Conservation (phyloP, 768 basidiomycete species). For the Boletales sp. region DNA sequence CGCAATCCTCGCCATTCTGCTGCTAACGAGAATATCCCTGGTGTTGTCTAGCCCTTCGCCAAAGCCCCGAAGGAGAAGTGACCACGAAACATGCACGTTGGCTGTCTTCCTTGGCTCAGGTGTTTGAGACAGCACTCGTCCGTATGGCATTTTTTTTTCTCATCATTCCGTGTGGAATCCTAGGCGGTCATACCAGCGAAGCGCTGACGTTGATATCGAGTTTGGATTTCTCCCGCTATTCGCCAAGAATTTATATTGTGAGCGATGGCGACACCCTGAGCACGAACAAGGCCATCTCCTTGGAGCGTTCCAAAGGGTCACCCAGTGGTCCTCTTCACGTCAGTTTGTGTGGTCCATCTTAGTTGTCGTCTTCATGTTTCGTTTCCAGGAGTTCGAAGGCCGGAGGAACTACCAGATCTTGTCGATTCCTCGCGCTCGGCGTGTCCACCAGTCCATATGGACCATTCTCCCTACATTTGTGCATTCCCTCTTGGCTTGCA, state of each 20-base stretch:
- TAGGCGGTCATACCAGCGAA: conserved; percentile 95
- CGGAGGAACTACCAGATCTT: conserved; percentile 45
- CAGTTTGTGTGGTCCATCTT: conserved; percentile 2
- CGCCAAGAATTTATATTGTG: conserved; percentile 74
- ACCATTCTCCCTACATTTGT: conserved; percentile 66
- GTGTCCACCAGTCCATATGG: conserved; percentile 75
- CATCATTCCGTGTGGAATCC: conserved; percentile 8
- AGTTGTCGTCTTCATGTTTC: conserved; percentile 8
- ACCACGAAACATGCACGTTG: conserved; percentile 41
- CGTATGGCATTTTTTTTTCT: neutral
- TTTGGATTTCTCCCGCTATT: conserved; percentile 73
- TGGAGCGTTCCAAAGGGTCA: conserved; percentile 48
- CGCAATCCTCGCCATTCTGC: conserved; percentile 6
- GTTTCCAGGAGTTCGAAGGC: conserved; percentile 3
- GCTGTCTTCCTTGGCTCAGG: conserved; percentile 95
- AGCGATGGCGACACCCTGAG: conserved; percentile 83
- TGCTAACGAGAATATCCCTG: conserved; percentile 17
- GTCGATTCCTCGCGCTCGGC: conserved; percentile 81
- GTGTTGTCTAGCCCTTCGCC: conserved; percentile 11
- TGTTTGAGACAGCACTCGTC: conserved; percentile 30
- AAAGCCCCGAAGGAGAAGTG: conserved; percentile 12
- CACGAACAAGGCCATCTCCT: conserved; percentile 56
- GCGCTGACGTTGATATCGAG: conserved; percentile 68
- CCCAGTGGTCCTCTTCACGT: conserved; percentile 9
- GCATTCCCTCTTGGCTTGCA: conserved; percentile 55